Evolutionary conservation across 768 basidiomycete species (phyloP), one percentile per base, ranked within the genome.

Genomic region (Serendipita sp.): DNA sequence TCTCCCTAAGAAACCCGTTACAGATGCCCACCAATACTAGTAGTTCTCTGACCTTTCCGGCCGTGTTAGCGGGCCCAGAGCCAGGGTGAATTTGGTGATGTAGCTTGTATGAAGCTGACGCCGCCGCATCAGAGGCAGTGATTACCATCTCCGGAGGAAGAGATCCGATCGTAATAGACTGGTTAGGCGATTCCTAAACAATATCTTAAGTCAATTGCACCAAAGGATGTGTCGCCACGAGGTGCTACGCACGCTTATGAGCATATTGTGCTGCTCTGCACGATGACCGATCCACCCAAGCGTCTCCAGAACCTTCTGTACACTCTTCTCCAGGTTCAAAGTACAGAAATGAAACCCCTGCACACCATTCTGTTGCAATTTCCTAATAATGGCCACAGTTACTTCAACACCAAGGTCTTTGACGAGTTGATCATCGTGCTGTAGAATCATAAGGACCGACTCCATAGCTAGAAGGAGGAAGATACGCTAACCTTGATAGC

Each of bases 301-400:
- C 30, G 74, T 78, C 70, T 95, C 91, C 60, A 98, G 76, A 7
- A 97, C 84, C 13, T 85, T 82, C 64, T 87, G 85, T 1, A 98
- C 87, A 69, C 92, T 95, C 78, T 91, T 95, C 73, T 99, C 96
- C 8, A 99, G 83, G 74, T 99, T 99, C 66, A 99, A 80, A 0
- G 96, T 99, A 72, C 92, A 98, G 70, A 99, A 86, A 73, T 98
- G 93, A 51, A 98, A 81, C 0, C 92, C 93, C 5, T 78, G 75
- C 44, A 91, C 76, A 13, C 83, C 83, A 66, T 81, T 79, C 23
- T 68, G 73, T 13, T 79, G 83, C 35, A 87, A 76, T 52, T 75
- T 80, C 66, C 72, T 74, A 69, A 97, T 86, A 80, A 90, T 95
- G 32, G 83, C 77, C 10, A 89, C 85, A 1, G 93, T 89, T 3